Conservation (phyloP, 192 early-diverging fungal genomes). For the Dimargaris xerosporica region DNA sequence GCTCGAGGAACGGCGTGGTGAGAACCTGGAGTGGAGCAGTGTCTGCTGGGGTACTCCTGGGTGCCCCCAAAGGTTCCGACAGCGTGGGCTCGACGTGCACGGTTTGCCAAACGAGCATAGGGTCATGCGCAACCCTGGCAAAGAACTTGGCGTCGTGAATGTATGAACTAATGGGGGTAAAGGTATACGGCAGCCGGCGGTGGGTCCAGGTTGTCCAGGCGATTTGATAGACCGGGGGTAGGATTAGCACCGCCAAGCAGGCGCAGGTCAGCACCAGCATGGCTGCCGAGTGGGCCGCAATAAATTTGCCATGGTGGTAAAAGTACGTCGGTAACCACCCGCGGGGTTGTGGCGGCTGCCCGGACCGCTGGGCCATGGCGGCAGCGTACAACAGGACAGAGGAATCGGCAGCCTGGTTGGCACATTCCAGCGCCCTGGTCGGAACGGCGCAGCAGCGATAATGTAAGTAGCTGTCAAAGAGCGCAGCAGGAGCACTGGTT, state of each 20-base stretch:
- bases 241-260: conserved; percentile 4
- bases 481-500: too few species aligned
- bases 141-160: conserved; percentile 6
- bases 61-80: not conserved
- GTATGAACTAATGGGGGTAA: conserved; percentile 11
- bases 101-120: conserved; percentile 13
- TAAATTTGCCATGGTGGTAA: conserved; percentile 9
- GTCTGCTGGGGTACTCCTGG: too few species aligned
- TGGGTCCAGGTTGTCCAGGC: not conserved
- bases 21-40: not conserved
- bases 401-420: too few species aligned
- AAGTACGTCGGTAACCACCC: not conserved
- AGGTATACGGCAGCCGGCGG: conserved; percentile 6
- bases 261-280: conserved; percentile 6
- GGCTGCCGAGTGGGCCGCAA: conserved; percentile 8
- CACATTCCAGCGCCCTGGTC: too few species aligned
- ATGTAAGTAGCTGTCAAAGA: too few species aligned
- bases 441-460: too few species aligned
- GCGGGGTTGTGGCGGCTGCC: not conserved
- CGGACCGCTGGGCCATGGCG: too few species aligned
- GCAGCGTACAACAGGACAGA: too few species aligned
- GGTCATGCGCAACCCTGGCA: not conserved
- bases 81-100: not conserved
- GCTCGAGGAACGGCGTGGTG: not conserved
- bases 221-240: conserved; percentile 9